Base-by-base conservation (phyloP, 2,329 filamentous ascomycete genomes). In the Ophiostoma montium region DNA sequence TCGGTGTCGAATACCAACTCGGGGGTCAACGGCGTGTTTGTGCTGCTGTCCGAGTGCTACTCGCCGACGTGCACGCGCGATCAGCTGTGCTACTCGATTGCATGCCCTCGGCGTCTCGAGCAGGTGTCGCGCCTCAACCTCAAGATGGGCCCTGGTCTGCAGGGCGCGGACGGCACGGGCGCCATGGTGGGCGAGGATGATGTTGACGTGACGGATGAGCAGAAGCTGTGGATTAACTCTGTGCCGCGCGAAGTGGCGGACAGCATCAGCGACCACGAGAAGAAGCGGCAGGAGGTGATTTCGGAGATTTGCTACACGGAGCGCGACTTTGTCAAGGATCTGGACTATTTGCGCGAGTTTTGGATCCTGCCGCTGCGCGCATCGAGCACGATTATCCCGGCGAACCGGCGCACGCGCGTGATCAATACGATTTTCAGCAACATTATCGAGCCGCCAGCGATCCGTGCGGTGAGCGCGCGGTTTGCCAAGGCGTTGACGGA, bases 281-380 rank as follows among this genome's bases (percentile, higher is more conserved):
- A 95, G 79, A 96, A 96, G 70, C 80, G 92, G 41, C 92, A 98
- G 63, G 92, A 98, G 62, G 86, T 98, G 57, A 95, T 98, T 52
- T 95, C 90, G 6, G 92, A 98, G 64, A 82, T 96, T 54, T 95
- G 94, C 80, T 98, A 98, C 67, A 98, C 92, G 0, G 92, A 98
- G 64, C 80, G 92, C 57, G 92, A 98, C 67, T 98, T 98, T 59
- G 92, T 98, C 62, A 98, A 98, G 70, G 92, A 98, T 65, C 71
- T 98, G 59, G 92, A 98, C 65, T 98, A 98, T 62, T 72, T 98
- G 30, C 80, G 92, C 53, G 92, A 98, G 68, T 98, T 96, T 71
- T 98, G 92, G 92, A 95, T 98, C 69, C 77, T 92, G 57, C 92
- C 92, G 10, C 68, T 98, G 50, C 80, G 88, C 46, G 85, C 83